These are phyloP conservation scores for Aspergillus fructus DNA, from an alignment of 2,329 filamentous ascomycete species.

Conservation along the genomic window DNA sequence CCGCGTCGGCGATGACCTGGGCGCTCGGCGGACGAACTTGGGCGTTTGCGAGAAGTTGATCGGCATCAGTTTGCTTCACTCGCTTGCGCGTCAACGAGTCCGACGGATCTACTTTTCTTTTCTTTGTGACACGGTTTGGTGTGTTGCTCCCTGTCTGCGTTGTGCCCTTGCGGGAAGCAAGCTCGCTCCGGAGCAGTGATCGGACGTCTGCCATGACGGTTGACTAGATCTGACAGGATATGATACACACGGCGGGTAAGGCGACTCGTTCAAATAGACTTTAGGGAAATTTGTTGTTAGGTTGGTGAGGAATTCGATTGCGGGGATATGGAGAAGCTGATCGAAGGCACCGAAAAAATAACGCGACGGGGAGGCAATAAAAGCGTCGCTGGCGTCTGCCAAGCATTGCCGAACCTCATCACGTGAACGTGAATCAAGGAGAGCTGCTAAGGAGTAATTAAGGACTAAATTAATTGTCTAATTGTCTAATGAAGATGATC, in stretches of 20 bases:
- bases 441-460: not conserved
- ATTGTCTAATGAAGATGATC: no score
- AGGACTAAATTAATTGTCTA: no score
- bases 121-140: slow-evolving; percentile 46
- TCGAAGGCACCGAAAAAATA: slow-evolving; percentile 15
- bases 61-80: slow-evolving; percentile 38
- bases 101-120: slow-evolving; percentile 53
- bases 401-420: slow-evolving; percentile 23
- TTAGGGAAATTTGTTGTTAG: not conserved
- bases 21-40: slow-evolving; percentile 22
- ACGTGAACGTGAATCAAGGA: slow-evolving; percentile 13
- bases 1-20: slow-evolving; percentile 24
- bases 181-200: slow-evolving; percentile 74
- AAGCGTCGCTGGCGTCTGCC: slow-evolving; percentile 20
- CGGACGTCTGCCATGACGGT: slow-evolving; percentile 72
- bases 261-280: not conserved
- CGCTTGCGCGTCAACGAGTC: slow-evolving; percentile 46
- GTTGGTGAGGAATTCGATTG: slow-evolving; percentile 15
- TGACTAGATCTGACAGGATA: not conserved
- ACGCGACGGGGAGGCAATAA: slow-evolving; percentile 19
- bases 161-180: slow-evolving; percentile 69
- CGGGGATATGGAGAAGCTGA: slow-evolving; percentile 25
- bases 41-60: slow-evolving; percentile 32
- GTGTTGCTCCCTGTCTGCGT: slow-evolving; percentile 48
- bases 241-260: not conserved